Conservation (phyloP, 176 grass and related monocot species). For the Oryza australiensis region DNA sequence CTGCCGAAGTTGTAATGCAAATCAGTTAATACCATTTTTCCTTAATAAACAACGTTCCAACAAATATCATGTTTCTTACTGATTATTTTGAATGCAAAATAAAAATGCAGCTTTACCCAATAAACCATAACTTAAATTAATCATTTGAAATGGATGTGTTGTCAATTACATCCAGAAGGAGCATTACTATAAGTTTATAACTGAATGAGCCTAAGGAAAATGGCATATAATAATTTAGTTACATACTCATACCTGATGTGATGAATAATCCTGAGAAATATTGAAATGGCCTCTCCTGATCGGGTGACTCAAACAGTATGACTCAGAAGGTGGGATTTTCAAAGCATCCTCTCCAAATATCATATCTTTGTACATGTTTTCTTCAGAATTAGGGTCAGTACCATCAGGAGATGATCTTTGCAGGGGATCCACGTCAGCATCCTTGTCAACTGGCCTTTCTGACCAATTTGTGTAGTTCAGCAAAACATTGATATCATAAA, state of each 20-base stretch:
- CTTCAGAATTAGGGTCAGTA: conserved; percentile 44
- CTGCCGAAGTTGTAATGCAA: neutral
- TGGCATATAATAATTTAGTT: neutral
- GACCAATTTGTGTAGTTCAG: conserved; percentile 33
- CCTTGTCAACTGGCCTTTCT: conserved; percentile 51
- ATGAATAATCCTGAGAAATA: conserved; percentile 80
- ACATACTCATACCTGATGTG: conserved; percentile 56
- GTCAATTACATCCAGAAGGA: conserved; percentile 5
- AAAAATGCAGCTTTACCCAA: neutral
- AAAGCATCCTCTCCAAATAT: conserved; percentile 94
- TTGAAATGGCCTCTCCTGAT: conserved; percentile 98
- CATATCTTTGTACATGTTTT: conserved; percentile 66
- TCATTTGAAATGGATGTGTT: neutral
- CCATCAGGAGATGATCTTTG: conserved; percentile 36
- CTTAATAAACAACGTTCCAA: neutral
- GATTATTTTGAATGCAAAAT: conserved; percentile 17
- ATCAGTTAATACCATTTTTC: neutral
- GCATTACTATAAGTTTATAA: conserved; percentile 1
- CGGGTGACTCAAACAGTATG: conserved; percentile 71
- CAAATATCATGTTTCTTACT: neutral
- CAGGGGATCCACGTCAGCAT: conserved; percentile 31
- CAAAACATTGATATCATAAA: conserved; percentile 31
- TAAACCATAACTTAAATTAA: neutral
- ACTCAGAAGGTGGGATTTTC: conserved; percentile 68
- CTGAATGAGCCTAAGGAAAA: neutral